phyloP scores from a whole-genome alignment of 164 flowering plant species.

The Protea cynaroides region DNA sequence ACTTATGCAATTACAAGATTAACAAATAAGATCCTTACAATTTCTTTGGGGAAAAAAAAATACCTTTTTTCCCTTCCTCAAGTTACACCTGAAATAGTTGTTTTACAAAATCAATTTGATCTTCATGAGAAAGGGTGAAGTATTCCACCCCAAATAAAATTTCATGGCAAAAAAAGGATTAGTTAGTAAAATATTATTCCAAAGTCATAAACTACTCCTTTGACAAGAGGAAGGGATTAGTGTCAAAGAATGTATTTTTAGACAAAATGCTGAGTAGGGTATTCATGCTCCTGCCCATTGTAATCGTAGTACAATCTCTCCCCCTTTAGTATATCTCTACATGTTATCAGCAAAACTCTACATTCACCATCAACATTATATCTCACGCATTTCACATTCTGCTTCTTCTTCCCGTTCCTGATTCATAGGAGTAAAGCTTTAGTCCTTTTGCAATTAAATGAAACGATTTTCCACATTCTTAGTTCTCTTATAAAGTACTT shows the following conservation, averaged over 20 bases:
- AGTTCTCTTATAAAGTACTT: conserved; percentile 18
- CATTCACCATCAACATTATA: conserved; percentile 69
- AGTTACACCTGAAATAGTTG: too few species aligned
- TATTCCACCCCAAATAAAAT: too few species aligned
- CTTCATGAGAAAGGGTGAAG: too few species aligned
- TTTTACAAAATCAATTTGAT: too few species aligned
- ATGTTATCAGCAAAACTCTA: conserved; percentile 71
- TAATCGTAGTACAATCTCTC: conserved; percentile 89
- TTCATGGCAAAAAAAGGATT: too few species aligned
- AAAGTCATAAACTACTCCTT: too few species aligned
- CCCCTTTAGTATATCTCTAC: conserved; percentile 76
- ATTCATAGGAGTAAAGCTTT: conserved; percentile 9
- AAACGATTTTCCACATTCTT: not conserved
- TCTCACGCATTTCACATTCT: conserved; percentile 85
- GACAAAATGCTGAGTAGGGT: conserved; percentile 87
- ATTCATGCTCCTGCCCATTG: conserved; percentile 81
- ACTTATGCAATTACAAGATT: too few species aligned
- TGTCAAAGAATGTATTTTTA: conserved; percentile 12
- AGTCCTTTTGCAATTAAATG: not conserved
- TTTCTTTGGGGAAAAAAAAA: too few species aligned
- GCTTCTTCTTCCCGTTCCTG: conserved; percentile 94
- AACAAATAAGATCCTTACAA: too few species aligned
- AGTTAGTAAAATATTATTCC: too few species aligned
- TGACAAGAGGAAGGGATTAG: too few species aligned
- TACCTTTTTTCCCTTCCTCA: too few species aligned